Conservation (phyloP, 192 early-diverging fungal genomes). For the Umbelopsis sp. region DNA sequence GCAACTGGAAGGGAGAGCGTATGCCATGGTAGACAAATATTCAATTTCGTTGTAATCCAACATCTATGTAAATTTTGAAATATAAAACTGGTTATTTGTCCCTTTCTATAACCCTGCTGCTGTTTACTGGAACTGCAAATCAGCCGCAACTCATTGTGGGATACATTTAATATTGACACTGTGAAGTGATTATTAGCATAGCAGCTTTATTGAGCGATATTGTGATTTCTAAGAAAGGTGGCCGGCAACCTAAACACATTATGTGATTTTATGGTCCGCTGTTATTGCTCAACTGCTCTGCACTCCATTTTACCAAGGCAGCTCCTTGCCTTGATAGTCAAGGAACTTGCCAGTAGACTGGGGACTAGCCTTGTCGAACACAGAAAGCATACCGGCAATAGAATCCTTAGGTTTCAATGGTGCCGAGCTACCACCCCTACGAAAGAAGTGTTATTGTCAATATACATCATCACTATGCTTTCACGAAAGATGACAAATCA, state of each 20-base stretch:
- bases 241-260: too few relatives aligned
- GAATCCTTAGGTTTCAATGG: not conserved
- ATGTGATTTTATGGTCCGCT: too few relatives aligned
- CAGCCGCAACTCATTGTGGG: not conserved
- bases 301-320: slow-evolving; percentile 25
- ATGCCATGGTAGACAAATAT: slow-evolving; percentile 13
- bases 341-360: slow-evolving; percentile 17
- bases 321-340: slow-evolving; percentile 16
- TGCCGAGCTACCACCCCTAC: slow-evolving; percentile 22
- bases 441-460: not conserved
- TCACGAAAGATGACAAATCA: not conserved
- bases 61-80: not conserved
- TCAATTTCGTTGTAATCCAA: not conserved
- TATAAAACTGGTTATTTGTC: not conserved
- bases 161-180: not conserved
- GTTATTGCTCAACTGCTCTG: too few relatives aligned
- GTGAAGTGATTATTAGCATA: too few relatives aligned
- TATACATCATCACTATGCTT: not conserved
- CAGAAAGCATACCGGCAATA: slow-evolving; percentile 6
- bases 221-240: not conserved
- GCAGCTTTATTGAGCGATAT: too few relatives aligned
- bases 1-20: slow-evolving; percentile 19
- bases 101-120: too few relatives aligned
- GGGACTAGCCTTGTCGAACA: not conserved
- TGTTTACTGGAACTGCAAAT: too few relatives aligned